Evolutionary conservation across 2,329 filamentous ascomycete species (phyloP).

Genomic region (Exophiala oligosperma): DNA sequence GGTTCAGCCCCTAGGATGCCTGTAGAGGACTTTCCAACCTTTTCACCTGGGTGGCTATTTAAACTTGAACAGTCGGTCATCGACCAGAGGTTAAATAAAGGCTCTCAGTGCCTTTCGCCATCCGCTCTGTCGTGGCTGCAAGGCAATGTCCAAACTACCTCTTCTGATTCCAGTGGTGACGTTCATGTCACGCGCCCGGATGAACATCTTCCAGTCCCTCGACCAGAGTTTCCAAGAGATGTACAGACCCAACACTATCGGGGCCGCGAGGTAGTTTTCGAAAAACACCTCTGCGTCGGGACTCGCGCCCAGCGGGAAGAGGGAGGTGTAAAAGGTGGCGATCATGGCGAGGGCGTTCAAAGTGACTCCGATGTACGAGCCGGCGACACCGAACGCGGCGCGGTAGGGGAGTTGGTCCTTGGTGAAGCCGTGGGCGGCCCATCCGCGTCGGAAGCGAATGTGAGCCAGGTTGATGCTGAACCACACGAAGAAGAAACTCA

Average conservation of each 20-base stretch:
- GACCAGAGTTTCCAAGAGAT: slow-evolving; percentile 39
- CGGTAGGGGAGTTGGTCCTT: slow-evolving; percentile 76
- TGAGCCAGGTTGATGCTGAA: slow-evolving; percentile 52
- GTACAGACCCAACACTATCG: slow-evolving; percentile 45
- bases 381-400: slow-evolving; percentile 74
- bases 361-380: slow-evolving; percentile 76
- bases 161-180: slow-evolving; percentile 21
- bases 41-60: not conserved
- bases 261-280: slow-evolving; percentile 47
- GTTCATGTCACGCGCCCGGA: slow-evolving; percentile 23
- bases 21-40: not conserved
- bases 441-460: slow-evolving; percentile 58
- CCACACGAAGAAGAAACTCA: slow-evolving; percentile 76
- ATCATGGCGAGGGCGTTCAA: slow-evolving; percentile 76
- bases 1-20: no score
- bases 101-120: slow-evolving; percentile 16
- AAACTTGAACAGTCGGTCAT: not conserved
- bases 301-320: slow-evolving; percentile 64
- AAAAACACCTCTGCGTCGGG: slow-evolving; percentile 47
- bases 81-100: slow-evolving; percentile 4
- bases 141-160: slow-evolving; percentile 20
- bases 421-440: slow-evolving; percentile 57
- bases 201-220: slow-evolving; percentile 21
- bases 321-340: slow-evolving; percentile 86
- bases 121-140: not conserved